Conservation (phyloP, 163 green algal species). For the Coccomyxa subellipsoidea region DNA sequence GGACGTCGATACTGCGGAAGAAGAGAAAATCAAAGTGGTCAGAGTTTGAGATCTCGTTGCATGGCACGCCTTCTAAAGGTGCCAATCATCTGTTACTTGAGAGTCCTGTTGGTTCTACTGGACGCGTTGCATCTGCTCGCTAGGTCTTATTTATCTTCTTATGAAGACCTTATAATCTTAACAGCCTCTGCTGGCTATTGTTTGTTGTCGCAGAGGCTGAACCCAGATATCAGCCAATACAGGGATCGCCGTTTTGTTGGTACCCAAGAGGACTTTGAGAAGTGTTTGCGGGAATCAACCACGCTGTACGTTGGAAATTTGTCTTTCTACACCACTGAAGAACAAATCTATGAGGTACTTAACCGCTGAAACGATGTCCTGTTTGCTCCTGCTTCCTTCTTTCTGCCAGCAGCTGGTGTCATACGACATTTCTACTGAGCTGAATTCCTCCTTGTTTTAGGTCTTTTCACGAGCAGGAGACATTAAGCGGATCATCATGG, state of each 20-base stretch:
- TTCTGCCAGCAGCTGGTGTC: too few relatives aligned
- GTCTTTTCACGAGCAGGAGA: constrained; percentile 85
- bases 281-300: constrained; percentile 60
- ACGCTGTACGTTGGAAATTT: constrained; percentile 98
- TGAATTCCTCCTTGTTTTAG: constrained; percentile 27
- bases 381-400: too few relatives aligned
- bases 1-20: too few relatives aligned
- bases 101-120: too few relatives aligned
- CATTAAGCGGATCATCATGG: constrained; percentile 94
- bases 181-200: too few relatives aligned
- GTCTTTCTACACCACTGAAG: constrained; percentile 96
- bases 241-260: constrained; percentile 52
- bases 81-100: not conserved
- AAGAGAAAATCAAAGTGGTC: too few relatives aligned
- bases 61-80: constrained; percentile 30
- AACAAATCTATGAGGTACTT: constrained; percentile 82
- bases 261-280: constrained; percentile 77
- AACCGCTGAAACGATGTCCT: too few relatives aligned
- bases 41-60: not conserved
- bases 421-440: too few relatives aligned
- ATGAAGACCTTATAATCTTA: too few relatives aligned
- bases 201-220: constrained; percentile 38
- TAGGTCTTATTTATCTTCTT: too few relatives aligned
- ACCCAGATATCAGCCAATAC: constrained; percentile 55
- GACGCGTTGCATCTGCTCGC: too few relatives aligned